Evolutionary conservation across 2,329 filamentous ascomycete species (phyloP).

Genomic region (Dothideomycetes sp.): DNA sequence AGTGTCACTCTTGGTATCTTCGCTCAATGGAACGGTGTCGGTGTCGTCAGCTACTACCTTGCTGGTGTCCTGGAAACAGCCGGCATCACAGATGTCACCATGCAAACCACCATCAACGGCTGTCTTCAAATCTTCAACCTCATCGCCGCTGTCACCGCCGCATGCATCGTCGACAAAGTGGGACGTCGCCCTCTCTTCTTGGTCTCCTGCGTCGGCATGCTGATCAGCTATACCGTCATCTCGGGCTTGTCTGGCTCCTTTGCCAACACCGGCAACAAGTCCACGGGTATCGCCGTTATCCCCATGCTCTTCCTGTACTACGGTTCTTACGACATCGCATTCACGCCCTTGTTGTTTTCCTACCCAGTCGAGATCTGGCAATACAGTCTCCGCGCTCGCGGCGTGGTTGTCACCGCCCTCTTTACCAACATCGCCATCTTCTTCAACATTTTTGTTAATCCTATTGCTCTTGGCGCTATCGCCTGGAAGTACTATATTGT

Average conservation of each 20-base stretch:
- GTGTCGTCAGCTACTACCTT: slow-evolving; percentile 29
- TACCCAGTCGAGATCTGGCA: slow-evolving; percentile 19
- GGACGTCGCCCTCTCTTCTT: slow-evolving; percentile 21
- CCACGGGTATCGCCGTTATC: slow-evolving; percentile 24
- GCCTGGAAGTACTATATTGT: slow-evolving; percentile 21
- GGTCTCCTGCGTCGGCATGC: slow-evolving; percentile 25
- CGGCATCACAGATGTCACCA: slow-evolving; percentile 17
- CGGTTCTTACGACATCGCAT: slow-evolving; percentile 26
- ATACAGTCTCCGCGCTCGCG: too few species aligned
- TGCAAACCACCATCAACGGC: slow-evolving; percentile 30
- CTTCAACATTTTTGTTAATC: slow-evolving; percentile 25
- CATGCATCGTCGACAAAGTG: slow-evolving; percentile 21
- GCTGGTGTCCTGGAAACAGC: slow-evolving; percentile 18
- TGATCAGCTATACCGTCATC: slow-evolving; percentile 24
- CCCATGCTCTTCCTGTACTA: slow-evolving; percentile 30
- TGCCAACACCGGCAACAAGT: slow-evolving; percentile 24
- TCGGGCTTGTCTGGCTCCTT: slow-evolving; percentile 36
- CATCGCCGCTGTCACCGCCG: slow-evolving; percentile 39
- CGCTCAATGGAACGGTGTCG: slow-evolving; percentile 44
- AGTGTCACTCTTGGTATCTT: slow-evolving; percentile 33
- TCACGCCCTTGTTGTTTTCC: slow-evolving; percentile 17
- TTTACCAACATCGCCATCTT: too few species aligned
- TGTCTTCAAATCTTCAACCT: slow-evolving; percentile 52
- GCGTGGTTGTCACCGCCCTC: too few species aligned
- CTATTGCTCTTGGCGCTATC: slow-evolving; percentile 20